phyloP scores from a whole-genome alignment of 495 filamentous ascomycete genomes.

The Penicillium coprophilum region DNA sequence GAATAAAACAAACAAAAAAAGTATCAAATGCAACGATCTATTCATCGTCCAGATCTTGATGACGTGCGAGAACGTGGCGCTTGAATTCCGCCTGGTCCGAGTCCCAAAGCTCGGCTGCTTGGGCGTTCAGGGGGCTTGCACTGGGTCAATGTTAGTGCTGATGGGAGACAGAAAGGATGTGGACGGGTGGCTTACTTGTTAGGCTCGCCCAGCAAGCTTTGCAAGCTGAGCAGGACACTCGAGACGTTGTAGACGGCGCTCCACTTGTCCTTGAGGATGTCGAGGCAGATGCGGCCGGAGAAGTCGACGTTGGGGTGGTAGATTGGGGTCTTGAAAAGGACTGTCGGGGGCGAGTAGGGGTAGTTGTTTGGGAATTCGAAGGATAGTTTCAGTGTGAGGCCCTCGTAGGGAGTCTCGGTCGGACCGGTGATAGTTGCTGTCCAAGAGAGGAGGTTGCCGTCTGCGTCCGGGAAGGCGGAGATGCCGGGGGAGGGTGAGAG shows the following conservation, averaged over 20 bases:
- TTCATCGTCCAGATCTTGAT: conserved; percentile 61
- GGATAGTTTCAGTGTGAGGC: conserved; percentile 87
- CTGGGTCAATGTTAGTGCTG: conserved; percentile 45
- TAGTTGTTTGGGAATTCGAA: conserved; percentile 92
- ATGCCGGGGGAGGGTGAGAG: conserved; percentile 88
- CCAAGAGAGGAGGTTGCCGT: conserved; percentile 89
- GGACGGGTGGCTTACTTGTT: conserved; percentile 74
- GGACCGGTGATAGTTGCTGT: conserved; percentile 91
- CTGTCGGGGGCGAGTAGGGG: conserved; percentile 87
- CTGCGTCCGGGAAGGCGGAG: conserved; percentile 88
- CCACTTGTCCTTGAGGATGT: conserved; percentile 99
- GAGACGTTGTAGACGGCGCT: conserved; percentile 93
- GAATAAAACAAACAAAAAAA: conserved; percentile 20
- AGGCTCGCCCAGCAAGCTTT: conserved; percentile 93
- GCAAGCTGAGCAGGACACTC: conserved; percentile 86
- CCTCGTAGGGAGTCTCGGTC: conserved; percentile 84
- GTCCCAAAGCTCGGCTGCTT: conserved; percentile 96
- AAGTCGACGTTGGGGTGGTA: conserved; percentile 95
- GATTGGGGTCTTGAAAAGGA: conserved; percentile 90
- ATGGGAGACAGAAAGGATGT: neutral
- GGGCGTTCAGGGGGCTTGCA: conserved; percentile 90
- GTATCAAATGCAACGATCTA: conserved; percentile 19
- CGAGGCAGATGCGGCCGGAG: conserved; percentile 88
- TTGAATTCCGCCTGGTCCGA: conserved; percentile 85
- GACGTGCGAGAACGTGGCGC: conserved; percentile 63